phyloP scores from a whole-genome alignment of 768 basidiomycete species.

The Porpolomopsis calyptriformis region DNA sequence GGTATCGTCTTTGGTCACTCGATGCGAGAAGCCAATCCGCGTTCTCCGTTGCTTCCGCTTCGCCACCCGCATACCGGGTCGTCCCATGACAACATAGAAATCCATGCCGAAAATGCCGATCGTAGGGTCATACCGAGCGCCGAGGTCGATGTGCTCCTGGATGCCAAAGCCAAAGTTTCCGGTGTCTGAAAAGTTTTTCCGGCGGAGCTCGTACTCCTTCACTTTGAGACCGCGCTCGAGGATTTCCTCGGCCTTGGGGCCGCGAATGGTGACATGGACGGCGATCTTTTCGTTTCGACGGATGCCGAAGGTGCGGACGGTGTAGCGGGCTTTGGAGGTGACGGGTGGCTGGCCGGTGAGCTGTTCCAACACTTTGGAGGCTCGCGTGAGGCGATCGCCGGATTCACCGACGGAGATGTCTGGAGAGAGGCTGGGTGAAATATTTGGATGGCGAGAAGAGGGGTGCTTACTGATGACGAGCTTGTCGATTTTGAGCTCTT shows the following conservation, averaged over 20 bases:
- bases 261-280: slow-evolving; percentile 96
- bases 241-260: slow-evolving; percentile 99
- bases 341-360: slow-evolving; percentile 99
- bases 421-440: slow-evolving; percentile 22
- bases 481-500: slow-evolving; percentile 95
- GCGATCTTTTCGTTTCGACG: slow-evolving; percentile 99
- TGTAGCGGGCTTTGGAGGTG: slow-evolving; percentile 99
- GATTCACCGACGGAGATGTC: slow-evolving; percentile 99
- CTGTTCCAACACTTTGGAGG: slow-evolving; percentile 98
- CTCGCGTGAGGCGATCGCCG: slow-evolving; percentile 96
- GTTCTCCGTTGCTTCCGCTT: slow-evolving; percentile 84
- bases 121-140: slow-evolving; percentile 94
- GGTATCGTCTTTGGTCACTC: slow-evolving; percentile 91
- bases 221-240: slow-evolving; percentile 98
- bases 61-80: slow-evolving; percentile 87
- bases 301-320: slow-evolving; percentile 97
- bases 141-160: slow-evolving; percentile 98
- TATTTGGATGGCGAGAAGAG: slow-evolving; percentile 3
- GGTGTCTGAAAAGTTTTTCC: slow-evolving; percentile 96
- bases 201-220: slow-evolving; percentile 98
- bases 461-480: slow-evolving; percentile 90
- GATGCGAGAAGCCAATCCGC: slow-evolving; percentile 78
- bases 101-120: slow-evolving; percentile 99
- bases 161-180: slow-evolving; percentile 99
- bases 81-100: slow-evolving; percentile 96